These are phyloP conservation scores for Boletus reticuloceps DNA, from an alignment of 768 basidiomycete genomes.

Conservation along the genomic window DNA sequence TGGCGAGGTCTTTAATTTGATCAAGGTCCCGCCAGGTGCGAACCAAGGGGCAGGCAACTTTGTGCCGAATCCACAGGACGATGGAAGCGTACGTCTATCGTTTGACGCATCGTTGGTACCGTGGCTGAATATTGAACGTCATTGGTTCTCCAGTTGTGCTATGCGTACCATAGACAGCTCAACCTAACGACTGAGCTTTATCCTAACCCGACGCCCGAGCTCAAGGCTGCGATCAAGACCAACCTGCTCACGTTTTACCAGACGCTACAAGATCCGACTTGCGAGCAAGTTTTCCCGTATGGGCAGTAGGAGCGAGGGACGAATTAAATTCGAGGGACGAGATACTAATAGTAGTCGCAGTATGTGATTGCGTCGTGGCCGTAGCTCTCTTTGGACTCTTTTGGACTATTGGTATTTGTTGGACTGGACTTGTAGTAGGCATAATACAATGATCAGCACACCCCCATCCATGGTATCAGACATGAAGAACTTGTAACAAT, in stretches of 20 bases:
- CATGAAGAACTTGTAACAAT: no score
- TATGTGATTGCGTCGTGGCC: no score
- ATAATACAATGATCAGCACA: no score
- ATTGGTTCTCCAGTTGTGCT: background rate
- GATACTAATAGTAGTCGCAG: no score
- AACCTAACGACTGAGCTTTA: conserved; percentile 4
- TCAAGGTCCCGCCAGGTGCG: conserved; percentile 13
- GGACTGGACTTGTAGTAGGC: no score
- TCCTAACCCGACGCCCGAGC: conserved; percentile 16
- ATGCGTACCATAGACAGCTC: background rate
- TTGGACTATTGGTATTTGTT: no score
- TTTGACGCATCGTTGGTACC: background rate
- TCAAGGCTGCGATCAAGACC: conserved; percentile 16
- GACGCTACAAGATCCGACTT: conserved; percentile 4
- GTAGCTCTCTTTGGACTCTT: no score
- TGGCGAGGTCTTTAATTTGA: background rate
- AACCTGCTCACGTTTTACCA: conserved; percentile 14
- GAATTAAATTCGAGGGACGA: no score
- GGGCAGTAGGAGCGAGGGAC: background rate
- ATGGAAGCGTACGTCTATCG: conserved; percentile 2
- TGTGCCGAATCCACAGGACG: conserved; percentile 9
- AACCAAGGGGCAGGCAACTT: conserved; percentile 18
- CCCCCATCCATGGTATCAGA: no score
- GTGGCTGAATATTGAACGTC: background rate
- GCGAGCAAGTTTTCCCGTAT: conserved; percentile 15